A percentile compares a stretch with the other conserved stretches of the same genome.
Evolutionary conservation across 495 filamentous ascomycete species (phyloP).

Genomic region (Collariella sp.): DNA sequence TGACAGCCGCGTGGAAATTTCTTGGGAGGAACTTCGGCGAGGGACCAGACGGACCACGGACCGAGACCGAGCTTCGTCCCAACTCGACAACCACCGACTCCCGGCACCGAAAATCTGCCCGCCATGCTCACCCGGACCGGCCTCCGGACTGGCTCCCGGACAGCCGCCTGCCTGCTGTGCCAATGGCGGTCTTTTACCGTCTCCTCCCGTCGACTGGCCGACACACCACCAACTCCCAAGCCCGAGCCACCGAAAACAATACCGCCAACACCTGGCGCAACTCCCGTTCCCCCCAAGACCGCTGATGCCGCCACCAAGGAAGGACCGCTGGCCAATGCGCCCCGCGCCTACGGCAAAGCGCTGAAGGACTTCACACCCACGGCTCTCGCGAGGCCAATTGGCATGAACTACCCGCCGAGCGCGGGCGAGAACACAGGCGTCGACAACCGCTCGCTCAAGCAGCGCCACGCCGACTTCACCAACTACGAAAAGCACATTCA

Average conservation of each 20-base stretch:
- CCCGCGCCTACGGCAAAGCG: slow-evolving; percentile 46
- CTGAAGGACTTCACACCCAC: slow-evolving; percentile 56
- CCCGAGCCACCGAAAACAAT: slow-evolving; percentile 1
- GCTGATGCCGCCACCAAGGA: not conserved
- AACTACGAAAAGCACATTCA: slow-evolving; percentile 75
- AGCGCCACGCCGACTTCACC: slow-evolving; percentile 73
- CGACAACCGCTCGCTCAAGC: slow-evolving; percentile 53
- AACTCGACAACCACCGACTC: slow-evolving; percentile 2
- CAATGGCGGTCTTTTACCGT: slow-evolving; percentile 42
- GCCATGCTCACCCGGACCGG: slow-evolving; percentile 21
- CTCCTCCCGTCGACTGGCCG: slow-evolving; percentile 33
- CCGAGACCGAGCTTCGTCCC: not conserved
- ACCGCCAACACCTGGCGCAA: not conserved
- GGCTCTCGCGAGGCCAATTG: slow-evolving; percentile 70
- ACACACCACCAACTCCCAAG: slow-evolving; percentile 17
- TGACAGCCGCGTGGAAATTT: slow-evolving; percentile 21
- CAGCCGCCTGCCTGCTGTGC: slow-evolving; percentile 34
- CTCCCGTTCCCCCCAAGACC: not conserved
- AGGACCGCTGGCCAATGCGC: slow-evolving; percentile 41
- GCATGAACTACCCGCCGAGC: slow-evolving; percentile 59
- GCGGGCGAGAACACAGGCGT: slow-evolving; percentile 73
- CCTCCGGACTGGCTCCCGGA: slow-evolving; percentile 6
- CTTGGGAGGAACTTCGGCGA: slow-evolving; percentile 8
- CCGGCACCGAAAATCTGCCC: not conserved
- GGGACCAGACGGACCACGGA: no score